These are phyloP conservation scores for Ustilago shanxiensis DNA, from an alignment of 1,284 basidiomycete genomes.

Conservation along the genomic window DNA sequence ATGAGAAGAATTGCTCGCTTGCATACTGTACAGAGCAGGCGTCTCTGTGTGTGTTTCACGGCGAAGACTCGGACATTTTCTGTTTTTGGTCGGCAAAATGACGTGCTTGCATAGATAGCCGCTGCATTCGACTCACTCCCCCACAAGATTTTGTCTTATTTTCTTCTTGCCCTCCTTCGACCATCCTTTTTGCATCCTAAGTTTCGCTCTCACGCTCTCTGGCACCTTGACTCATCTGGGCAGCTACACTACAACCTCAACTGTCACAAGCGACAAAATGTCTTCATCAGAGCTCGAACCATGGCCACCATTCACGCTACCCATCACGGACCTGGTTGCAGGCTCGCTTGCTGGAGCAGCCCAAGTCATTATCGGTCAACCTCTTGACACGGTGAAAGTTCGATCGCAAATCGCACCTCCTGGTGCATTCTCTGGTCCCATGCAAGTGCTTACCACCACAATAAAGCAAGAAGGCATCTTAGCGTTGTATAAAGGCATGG, in stretches of 20 bases:
- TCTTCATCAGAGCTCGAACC: constrained; percentile 8
- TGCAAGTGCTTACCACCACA: constrained; percentile 50
- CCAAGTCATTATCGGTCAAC: constrained; percentile 61
- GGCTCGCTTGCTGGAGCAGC: constrained; percentile 56
- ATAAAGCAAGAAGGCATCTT: constrained; percentile 43
- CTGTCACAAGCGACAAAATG: not conserved
- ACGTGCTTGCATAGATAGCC: constrained; percentile 20
- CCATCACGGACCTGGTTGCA: constrained; percentile 51
- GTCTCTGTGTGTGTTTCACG: not conserved
- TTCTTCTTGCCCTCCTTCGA: not conserved
- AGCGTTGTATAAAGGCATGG: constrained; percentile 75
- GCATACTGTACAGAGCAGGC: not conserved
- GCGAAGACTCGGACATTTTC: not conserved
- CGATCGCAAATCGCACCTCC: constrained; percentile 51
- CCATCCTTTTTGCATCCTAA: too few relatives aligned
- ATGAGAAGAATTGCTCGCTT: not conserved
- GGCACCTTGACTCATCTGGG: not conserved
- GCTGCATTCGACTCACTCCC: not conserved
- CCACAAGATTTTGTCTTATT: not conserved
- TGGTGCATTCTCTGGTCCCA: constrained; percentile 50
- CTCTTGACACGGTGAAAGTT: constrained; percentile 59
- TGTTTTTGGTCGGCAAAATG: not conserved
- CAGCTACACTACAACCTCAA: not conserved
- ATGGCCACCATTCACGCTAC: constrained; percentile 58
- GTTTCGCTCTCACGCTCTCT: too few relatives aligned